Conservation (phyloP, 108 stramenopile genomes). For the Cyclotella cryptica region DNA sequence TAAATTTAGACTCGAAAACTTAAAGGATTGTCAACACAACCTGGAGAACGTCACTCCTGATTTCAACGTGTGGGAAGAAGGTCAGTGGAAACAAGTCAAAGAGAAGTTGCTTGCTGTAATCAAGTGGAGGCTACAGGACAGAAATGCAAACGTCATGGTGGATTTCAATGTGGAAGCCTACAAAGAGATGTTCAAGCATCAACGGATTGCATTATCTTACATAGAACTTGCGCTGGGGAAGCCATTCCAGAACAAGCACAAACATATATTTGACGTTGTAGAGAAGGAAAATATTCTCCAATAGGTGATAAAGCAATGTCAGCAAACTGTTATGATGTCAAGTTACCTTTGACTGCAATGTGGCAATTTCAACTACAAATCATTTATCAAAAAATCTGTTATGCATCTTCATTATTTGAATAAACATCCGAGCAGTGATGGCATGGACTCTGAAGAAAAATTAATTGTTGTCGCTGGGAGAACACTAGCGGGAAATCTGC, state of each 20-base stretch:
- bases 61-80: background rate
- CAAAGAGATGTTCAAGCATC: background rate
- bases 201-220: background rate
- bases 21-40: background rate
- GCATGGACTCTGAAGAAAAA: background rate
- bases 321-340: slow-evolving; percentile 8
- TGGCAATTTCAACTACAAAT: slow-evolving; percentile 25
- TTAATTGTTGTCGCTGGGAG: slow-evolving; percentile 30
- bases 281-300: background rate
- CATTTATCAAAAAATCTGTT: slow-evolving; percentile 20
- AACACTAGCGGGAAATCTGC: slow-evolving; percentile 46
- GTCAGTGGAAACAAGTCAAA: background rate
- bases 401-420: slow-evolving; percentile 23
- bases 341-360: slow-evolving; percentile 3
- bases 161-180: background rate
- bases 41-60: background rate
- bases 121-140: slow-evolving; percentile 1
- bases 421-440: slow-evolving; percentile 4
- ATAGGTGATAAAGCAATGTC: slow-evolving; percentile 8
- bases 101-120: slow-evolving; percentile 9
- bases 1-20: background rate
- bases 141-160: background rate
- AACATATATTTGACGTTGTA: slow-evolving; percentile 1
- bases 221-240: slow-evolving; percentile 19
- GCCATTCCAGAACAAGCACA: background rate